Conservation (phyloP, 148 eudicot genomes). For the Suaeda aralocaspica region DNA sequence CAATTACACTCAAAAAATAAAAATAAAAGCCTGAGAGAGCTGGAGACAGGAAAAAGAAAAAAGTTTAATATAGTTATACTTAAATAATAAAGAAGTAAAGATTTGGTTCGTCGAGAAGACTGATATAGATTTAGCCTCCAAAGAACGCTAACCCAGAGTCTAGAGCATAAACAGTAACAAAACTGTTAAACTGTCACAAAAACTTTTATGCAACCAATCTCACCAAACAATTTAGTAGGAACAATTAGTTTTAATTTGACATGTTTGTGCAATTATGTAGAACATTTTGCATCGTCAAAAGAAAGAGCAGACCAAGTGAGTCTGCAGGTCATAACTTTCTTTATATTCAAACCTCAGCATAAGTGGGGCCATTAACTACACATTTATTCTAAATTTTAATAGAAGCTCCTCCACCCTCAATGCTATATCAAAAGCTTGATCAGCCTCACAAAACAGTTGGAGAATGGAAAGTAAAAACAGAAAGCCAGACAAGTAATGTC, state of each 20-base stretch:
- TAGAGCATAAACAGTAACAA: background rate
- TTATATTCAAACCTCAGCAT: background rate
- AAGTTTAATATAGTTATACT: background rate
- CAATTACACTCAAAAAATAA: background rate
- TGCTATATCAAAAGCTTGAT: background rate
- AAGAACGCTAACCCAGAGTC: background rate
- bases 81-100: background rate
- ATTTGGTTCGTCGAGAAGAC: background rate
- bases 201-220: background rate
- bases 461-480: background rate
- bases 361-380: background rate
- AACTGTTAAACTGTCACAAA: background rate
- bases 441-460: background rate
- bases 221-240: background rate
- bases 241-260: too few relatives aligned
- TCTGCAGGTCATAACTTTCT: background rate
- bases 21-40: background rate
- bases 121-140: background rate
- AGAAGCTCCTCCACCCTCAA: background rate
- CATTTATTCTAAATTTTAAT: background rate
- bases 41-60: too few relatives aligned
- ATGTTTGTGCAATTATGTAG: too few relatives aligned
- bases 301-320: background rate
- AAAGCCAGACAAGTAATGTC: background rate
- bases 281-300: too few relatives aligned